phyloP scores from a whole-genome alignment of 495 filamentous ascomycete species.

The Aspergillus sparsus region DNA sequence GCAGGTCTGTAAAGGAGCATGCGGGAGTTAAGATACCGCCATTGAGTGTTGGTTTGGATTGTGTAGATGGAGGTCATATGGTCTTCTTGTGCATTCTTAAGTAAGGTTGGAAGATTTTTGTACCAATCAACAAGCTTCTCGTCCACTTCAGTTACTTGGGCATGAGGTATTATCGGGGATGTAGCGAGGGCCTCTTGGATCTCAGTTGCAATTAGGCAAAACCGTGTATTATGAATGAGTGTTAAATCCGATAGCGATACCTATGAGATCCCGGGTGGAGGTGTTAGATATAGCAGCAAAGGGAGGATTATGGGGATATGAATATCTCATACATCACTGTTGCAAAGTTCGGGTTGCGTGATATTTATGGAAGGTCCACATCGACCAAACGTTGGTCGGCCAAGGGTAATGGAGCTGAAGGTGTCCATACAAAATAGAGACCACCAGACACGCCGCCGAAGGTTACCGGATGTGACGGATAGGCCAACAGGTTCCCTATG shows the following conservation, averaged over 20 bases:
- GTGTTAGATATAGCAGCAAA: neutral
- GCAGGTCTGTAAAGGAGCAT: conserved; percentile 71
- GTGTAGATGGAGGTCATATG: conserved; percentile 53
- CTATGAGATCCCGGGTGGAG: no score
- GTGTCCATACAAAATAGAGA: conserved; percentile 74
- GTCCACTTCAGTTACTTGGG: conserved; percentile 59
- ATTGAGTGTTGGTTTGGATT: conserved; percentile 70
- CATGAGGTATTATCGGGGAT: conserved; percentile 56
- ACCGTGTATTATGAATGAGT: conserved; percentile 68
- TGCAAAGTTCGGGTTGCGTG: neutral
- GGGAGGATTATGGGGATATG: conserved; percentile 44
- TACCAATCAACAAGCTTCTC: conserved; percentile 65
- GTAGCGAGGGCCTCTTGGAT: conserved; percentile 71
- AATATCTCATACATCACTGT: neutral
- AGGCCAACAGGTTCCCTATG: no score
- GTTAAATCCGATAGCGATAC: neutral
- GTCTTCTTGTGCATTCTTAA: conserved; percentile 59
- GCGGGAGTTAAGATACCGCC: conserved; percentile 70
- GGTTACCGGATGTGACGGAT: conserved; percentile 18
- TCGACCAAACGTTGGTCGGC: conserved; percentile 69
- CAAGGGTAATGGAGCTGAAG: conserved; percentile 73
- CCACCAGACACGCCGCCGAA: conserved; percentile 71
- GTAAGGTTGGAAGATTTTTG: conserved; percentile 61
- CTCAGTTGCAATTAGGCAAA: conserved; percentile 68
- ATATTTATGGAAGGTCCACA: conserved; percentile 68